phyloP scores from a whole-genome alignment of 73 alveolate genomes.

The Tetrahymena malaccensis region DNA sequence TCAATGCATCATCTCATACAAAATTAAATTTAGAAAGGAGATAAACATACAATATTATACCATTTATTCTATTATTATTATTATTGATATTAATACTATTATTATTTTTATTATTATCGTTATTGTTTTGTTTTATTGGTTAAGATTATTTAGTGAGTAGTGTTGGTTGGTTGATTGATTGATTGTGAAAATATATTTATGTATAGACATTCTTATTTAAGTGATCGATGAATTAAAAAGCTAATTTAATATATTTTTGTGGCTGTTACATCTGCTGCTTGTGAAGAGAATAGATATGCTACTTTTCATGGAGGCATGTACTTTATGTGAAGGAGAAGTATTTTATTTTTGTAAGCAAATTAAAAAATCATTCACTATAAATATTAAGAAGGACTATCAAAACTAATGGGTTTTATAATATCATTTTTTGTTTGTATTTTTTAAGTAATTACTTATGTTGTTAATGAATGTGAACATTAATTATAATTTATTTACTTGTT shows the following conservation, averaged over 20 bases:
- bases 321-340: background rate
- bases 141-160: background rate
- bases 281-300: background rate
- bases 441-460: background rate
- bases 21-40: background rate
- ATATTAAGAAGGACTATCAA: background rate
- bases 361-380: background rate
- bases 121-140: background rate
- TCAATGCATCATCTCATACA: background rate
- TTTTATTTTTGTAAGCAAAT: background rate
- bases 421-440: no score
- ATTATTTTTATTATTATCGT: no score
- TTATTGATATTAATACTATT: no score
- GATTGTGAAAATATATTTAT: background rate
- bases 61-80: no score
- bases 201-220: background rate
- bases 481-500: no score
- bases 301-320: no score
- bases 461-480: background rate
- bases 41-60: background rate
- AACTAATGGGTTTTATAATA: background rate
- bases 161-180: background rate
- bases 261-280: background rate
- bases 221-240: background rate
- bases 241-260: background rate